Conservation (phyloP, 1,284 basidiomycete species). For the Ceratobasidium sp. region DNA sequence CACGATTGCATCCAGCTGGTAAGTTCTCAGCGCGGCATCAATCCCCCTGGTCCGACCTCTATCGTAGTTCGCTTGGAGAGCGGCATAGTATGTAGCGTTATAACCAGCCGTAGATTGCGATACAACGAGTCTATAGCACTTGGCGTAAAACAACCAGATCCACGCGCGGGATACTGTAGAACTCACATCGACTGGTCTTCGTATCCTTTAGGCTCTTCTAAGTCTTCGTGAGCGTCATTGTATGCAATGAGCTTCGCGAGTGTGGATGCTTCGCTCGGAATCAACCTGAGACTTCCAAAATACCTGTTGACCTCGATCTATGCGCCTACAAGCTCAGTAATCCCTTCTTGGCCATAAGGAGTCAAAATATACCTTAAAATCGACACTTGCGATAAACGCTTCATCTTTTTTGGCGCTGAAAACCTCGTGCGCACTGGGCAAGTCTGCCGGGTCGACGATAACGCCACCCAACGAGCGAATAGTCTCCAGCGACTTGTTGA, state of each 20-base stretch:
- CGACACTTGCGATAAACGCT: conserved; percentile 65
- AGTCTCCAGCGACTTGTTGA: conserved; percentile 65
- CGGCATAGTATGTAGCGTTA: conserved; percentile 58
- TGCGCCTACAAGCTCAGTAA: background rate
- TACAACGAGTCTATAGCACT: conserved; percentile 57
- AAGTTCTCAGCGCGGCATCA: conserved; percentile 66
- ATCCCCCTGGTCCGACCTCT: conserved; percentile 66
- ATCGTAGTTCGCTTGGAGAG: conserved; percentile 58
- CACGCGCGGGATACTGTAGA: background rate
- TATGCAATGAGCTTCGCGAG: conserved; percentile 71
- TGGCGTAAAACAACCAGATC: background rate
- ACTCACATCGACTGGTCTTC: conserved; percentile 63
- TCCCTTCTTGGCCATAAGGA: too few relatives aligned
- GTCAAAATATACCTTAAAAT: conserved; percentile 67
- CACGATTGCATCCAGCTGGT: conserved; percentile 70
- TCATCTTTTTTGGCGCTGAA: conserved; percentile 64
- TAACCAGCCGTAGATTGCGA: conserved; percentile 59
- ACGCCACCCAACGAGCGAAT: conserved; percentile 69
- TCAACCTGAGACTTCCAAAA: conserved; percentile 60
- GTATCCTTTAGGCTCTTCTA: conserved; percentile 67
- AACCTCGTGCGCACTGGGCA: conserved; percentile 70
- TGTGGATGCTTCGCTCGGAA: conserved; percentile 68
- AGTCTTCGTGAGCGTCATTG: conserved; percentile 63
- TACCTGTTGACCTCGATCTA: conserved; percentile 68
- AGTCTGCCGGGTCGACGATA: conserved; percentile 72